These are phyloP conservation scores for Acanthamoeba polyphaga DNA, from an alignment of 208 protist species.

Conservation along the genomic window DNA sequence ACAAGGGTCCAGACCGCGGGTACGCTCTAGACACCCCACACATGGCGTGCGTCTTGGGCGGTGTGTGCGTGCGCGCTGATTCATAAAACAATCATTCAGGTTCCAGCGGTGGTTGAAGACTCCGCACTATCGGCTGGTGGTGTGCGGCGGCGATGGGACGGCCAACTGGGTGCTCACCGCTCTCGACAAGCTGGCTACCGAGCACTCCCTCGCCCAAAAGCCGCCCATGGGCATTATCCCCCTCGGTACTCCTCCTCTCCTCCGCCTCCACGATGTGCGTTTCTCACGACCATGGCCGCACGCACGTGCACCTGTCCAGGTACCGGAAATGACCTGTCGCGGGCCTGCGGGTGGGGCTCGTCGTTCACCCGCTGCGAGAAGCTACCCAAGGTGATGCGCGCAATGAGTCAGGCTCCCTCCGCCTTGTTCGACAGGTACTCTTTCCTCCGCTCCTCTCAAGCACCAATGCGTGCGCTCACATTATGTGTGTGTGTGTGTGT, in stretches of 20 bases:
- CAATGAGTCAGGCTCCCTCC: background rate
- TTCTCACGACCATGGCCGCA: too few relatives aligned
- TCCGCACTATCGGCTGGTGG: constrained; percentile 81
- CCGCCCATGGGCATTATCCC: constrained; percentile 11
- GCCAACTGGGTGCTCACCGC: constrained; percentile 89
- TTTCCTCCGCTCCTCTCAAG: background rate
- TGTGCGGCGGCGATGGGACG: constrained; percentile 91
- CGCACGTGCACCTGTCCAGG: constrained; percentile 47
- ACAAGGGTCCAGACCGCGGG: constrained; percentile 73
- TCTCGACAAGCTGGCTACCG: constrained; percentile 75
- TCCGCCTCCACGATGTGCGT: constrained; percentile 75
- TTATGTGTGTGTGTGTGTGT: too few relatives aligned
- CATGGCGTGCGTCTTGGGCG: background rate
- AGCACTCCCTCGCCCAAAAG: background rate
- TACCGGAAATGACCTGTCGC: constrained; percentile 91
- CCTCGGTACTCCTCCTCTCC: constrained; percentile 76
- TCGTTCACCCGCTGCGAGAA: constrained; percentile 83
- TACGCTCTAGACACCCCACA: background rate
- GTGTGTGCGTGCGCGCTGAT: constrained; percentile 12
- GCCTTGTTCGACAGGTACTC: constrained; percentile 1
- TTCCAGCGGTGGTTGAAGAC: constrained; percentile 28
- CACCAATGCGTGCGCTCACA: too few relatives aligned
- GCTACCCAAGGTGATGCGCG: constrained; percentile 74
- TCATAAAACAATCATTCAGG: background rate
- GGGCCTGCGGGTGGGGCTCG: constrained; percentile 88